Evolutionary conservation across 345 rosid species (phyloP), one percentile per base, ranked within the genome.

Genomic region (Arabidopsis suecica): DNA sequence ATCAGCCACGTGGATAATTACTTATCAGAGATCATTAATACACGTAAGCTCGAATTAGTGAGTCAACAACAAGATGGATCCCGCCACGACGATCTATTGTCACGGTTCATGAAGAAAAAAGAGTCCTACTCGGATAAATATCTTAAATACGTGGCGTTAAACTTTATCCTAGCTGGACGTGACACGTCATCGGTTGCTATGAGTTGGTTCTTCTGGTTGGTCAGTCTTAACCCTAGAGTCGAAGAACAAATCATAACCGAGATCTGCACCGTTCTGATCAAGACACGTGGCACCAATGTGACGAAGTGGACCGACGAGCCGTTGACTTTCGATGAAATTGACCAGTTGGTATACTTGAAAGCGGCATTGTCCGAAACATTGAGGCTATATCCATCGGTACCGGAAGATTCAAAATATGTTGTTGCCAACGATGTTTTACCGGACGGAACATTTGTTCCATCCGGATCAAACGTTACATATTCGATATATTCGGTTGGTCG

Each of bases 111-210:
- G 85, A 91, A 75, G 86, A 90, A 86, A 53, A 90, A 84, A 8
- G 92, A 86, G 53, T 80, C 90, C 25, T 87, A 87, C 82, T 77
- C 91, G 0, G 93, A 87, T 75, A 72, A 70, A 12, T 90, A 86
- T 69, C 88, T 90, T 7, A 84, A 81, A 72, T 84, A 84, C 75
- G 93, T 88, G 80, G 90, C 88, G 4, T 77, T 90, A 10, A 90
- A 90, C 55, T 90, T 90, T 65, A 90, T 90, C 84, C 81, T 90
- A 73, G 96, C 93, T 75, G 96, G 96, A 81, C 86, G 96, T 5
- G 93, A 90, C 86, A 88, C 91, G 48, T 87, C 93, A 62, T 88
- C 96, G 0, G 93, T 88, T 9, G 96, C 93, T 0, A 30, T 88
- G 80, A 76, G 91, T 67, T 90, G 93, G 93, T 90, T 90, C 83